Base-by-base conservation (phyloP, 2,329 filamentous ascomycete species). In the Chrysoporthe puriensis region DNA sequence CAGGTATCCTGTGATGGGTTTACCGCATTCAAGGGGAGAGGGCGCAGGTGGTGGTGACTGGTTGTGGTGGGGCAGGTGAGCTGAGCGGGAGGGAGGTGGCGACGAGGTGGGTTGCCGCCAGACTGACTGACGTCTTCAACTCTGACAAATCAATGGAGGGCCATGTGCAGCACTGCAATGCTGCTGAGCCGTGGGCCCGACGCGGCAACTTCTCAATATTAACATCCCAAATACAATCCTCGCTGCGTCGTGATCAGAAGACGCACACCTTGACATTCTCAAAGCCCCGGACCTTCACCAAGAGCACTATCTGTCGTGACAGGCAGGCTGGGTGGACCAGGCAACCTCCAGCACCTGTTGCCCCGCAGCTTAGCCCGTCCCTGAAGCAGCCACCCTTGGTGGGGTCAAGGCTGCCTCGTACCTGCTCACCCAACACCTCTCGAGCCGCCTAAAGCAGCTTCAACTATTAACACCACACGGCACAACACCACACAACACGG, bases 361-460 rank as follows among this genome's bases (percentile, higher is more conserved):
- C 59, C 54, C 63, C 63, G 62, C 62, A 43, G 54, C 63, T 48
- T 64, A 54, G 36, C 43, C 42, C 5, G 42, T 40, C 18, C 42
- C 58, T 32, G 42, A 32, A 32, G 58, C 14, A 40, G 14, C 58
- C 58, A n/a, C 18, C 58, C 26, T 16, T 66, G 46, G 67, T 69
- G 67, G 67, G 67, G 67, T 69, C 61, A 48, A 66, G 16, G 44
- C 50, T 63, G 46, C 64, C 60, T 57, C 62, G 56, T 57, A 54
- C 46, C 65, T 50, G 8, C n/a, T 50, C 46, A 34, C 43, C 43
- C 54, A 34, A n/a, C n/a, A n/a, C 18, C 3, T 13, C 40, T n/a
- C 57, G 21, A 46, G 40, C 43, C 43, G 48, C 48, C 43, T 16
- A 40, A 40, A 21, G 16, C n/a, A 34, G 13, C 26, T 61, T 46